Base-by-base conservation (phyloP, 305 asterid species). In the Solanum hybrid region DNA sequence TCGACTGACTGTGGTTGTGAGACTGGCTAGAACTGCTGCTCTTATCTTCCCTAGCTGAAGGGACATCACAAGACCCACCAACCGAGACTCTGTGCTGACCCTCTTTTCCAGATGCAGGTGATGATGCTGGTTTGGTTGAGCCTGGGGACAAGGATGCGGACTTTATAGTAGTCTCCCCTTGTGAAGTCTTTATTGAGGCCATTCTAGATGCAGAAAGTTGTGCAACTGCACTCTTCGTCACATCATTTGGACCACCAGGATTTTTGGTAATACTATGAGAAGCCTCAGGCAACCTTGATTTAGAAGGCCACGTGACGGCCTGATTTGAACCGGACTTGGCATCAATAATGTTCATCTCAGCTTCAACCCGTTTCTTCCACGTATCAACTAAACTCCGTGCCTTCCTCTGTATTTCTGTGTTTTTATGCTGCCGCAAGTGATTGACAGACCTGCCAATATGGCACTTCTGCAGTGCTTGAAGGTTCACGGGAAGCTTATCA, bases 321-420 rank as follows among this genome's bases (percentile, higher is more conserved):
- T 93, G 98, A 77, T 89, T 90, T 7, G 97, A 92, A 87, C 94
- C 94, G 86, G 96, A 90, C 87, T 94, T 94, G 32, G 95, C 90
- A 78, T 96, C 98, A 88, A 80, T 93, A 82, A 92, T 93, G 37
- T 92, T 94, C 96, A 96, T 95, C 93, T 96, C 99, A 40, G 96
- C 99, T 91, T 95, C 98, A 79, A 96, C 99, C 13, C 98, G 96
- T 91, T 95, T 96, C 93, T 96, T 96, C 99, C 99, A 96, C 4
- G 95, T 95, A 89, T 96, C 99, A 77, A 96, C 99, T 91, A 96
- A 91, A 91, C 93, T 91, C 80, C 97, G 93, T 10, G 98, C 98
- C 90, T 95, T 95, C 69, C 90, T 95, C 90, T 96, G 99, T 85
- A 96, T 95, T 46, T 96, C 98, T 3, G 89, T 84, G 79, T 94